Conservation (phyloP, 192 early-diverging fungal genomes). For the Backusella parvicylindrica region DNA sequence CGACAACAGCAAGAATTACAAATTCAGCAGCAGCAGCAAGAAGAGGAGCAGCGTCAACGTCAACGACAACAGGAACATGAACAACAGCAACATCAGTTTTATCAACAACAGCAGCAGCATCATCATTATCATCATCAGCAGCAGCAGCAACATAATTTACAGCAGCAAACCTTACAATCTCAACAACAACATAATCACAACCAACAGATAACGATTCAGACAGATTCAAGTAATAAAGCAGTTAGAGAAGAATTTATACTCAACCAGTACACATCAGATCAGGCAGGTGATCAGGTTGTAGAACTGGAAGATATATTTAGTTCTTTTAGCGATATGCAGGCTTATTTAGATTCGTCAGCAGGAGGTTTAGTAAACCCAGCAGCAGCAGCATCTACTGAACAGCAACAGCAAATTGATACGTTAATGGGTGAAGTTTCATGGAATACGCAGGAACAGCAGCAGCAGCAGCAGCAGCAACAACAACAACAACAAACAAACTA, state of each 20-base stretch:
- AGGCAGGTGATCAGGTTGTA: constrained; percentile 34
- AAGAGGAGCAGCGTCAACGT: not conserved
- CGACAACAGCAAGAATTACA: constrained; percentile 3
- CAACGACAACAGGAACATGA: not conserved
- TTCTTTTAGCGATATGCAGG: constrained; percentile 25
- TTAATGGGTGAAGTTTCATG: constrained; percentile 4
- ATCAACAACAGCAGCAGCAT: not conserved
- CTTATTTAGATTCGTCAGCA: constrained; percentile 18
- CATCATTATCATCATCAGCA: not conserved
- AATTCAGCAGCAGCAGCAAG: not conserved
- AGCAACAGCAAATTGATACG: not conserved
- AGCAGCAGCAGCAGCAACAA: no score
- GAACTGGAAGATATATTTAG: constrained; percentile 35
- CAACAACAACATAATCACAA: not conserved
- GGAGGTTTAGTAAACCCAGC: not conserved
- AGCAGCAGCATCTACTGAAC: constrained; percentile 2
- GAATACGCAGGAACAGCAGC: not conserved
- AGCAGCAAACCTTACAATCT: not conserved
- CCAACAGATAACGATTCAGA: not conserved
- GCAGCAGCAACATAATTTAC: not conserved
- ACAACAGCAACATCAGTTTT: not conserved
- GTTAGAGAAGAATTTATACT: constrained; percentile 29
- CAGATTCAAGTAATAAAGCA: not conserved
- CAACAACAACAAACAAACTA: constrained; percentile 5
- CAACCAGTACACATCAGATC: constrained; percentile 45